phyloP scores from a whole-genome alignment of 768 basidiomycete species.

The Boletus eberwhitei region DNA sequence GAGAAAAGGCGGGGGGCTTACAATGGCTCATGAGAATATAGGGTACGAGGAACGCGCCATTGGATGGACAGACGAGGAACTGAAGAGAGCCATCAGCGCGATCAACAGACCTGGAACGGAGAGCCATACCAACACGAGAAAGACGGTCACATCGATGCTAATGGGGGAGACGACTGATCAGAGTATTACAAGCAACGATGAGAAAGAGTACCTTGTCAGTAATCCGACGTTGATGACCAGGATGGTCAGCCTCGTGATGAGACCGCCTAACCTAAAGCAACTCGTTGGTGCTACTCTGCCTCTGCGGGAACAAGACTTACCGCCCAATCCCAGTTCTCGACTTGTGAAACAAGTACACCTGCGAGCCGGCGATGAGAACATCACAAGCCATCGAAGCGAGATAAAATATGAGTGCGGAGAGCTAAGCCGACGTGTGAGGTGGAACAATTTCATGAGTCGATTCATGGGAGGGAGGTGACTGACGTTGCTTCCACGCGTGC shows the following conservation, averaged over 20 bases:
- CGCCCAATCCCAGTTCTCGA: conserved; percentile 30
- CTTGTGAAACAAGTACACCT: conserved; percentile 32
- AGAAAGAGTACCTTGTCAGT: conserved; percentile 30
- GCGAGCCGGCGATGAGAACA: conserved; percentile 33
- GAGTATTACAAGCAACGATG: not conserved
- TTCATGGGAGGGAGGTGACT: not conserved
- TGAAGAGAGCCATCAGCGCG: conserved; percentile 8
- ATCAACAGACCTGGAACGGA: not conserved
- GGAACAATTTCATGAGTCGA: not conserved
- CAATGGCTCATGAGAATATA: conserved; percentile 40
- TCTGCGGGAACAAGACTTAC: conserved; percentile 10
- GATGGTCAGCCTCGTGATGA: conserved; percentile 33
- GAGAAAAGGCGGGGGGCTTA: conserved; percentile 6
- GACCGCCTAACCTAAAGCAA: conserved; percentile 27
- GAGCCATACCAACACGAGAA: conserved; percentile 24
- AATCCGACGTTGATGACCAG: conserved; percentile 36
- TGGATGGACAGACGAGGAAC: conserved; percentile 36
- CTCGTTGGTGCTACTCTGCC: not conserved
- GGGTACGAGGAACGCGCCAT: conserved; percentile 35
- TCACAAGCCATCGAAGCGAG: conserved; percentile 34
- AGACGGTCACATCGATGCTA: conserved; percentile 30
- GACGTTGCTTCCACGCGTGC: conserved; percentile 32
- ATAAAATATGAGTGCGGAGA: conserved; percentile 32
- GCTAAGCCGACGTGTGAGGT: conserved; percentile 9
- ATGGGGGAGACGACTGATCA: not conserved